Percentiles rank a stretch among this genome's conserved stretches.
phyloP scores from a whole-genome alignment of 495 filamentous ascomycete species.

The Recurvomyces mirabilis region DNA sequence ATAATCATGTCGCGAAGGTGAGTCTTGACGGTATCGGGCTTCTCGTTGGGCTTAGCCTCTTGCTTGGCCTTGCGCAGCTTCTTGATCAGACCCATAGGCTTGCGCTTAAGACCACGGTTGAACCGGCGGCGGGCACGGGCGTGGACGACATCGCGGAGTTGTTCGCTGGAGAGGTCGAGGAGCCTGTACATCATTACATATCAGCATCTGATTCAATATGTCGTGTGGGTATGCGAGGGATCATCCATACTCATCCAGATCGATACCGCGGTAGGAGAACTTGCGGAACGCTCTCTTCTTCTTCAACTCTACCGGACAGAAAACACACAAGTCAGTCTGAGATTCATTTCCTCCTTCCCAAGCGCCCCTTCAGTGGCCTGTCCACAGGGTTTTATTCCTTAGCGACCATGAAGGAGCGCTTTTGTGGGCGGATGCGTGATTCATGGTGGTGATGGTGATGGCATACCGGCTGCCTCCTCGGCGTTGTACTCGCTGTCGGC shows the following conservation, averaged over 20 bases:
- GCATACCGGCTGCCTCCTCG: conserved; percentile 83
- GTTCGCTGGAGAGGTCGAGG: conserved; percentile 94
- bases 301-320: conserved; percentile 64
- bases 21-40: conserved; percentile 96
- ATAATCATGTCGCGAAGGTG: conserved; percentile 99
- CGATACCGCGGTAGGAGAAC: conserved; percentile 98
- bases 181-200: conserved; percentile 66
- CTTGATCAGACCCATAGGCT: conserved; percentile 99
- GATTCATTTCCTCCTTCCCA: conserved; percentile 20
- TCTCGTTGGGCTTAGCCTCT: conserved; percentile 99
- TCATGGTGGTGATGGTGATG: conserved; percentile 6
- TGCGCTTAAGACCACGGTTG: conserved; percentile 98
- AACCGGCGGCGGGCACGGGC: conserved; percentile 96
- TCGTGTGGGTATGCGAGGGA: no score
- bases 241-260: conserved; percentile 85
- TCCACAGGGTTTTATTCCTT: conserved; percentile 19
- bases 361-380: conserved; percentile 26
- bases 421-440: conserved; percentile 7
- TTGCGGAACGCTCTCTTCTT: conserved; percentile 99
- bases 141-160: conserved; percentile 98
- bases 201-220: no score
- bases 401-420: conserved; percentile 5
- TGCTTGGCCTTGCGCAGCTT: conserved; percentile 99
- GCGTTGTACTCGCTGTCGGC: conserved; percentile 89
- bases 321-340: conserved; percentile 34